Evolutionary conservation across 768 basidiomycete species (phyloP).

Genomic region (Tylopilus balloui): DNA sequence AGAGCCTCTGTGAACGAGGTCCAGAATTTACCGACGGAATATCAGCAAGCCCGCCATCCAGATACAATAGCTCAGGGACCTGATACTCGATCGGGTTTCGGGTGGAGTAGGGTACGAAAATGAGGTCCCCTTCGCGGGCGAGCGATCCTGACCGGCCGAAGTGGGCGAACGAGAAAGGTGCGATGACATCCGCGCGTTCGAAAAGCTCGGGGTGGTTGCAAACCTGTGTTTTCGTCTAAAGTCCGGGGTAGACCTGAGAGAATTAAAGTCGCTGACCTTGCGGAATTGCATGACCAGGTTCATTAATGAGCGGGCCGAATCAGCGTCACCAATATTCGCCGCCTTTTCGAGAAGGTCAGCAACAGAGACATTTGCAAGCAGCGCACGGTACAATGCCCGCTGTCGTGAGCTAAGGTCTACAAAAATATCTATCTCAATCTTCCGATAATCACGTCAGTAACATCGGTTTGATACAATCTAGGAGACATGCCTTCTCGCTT

Average conservation of each 20-base stretch:
- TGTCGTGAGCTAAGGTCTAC: constrained; percentile 94
- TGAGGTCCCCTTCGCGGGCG: constrained; percentile 82
- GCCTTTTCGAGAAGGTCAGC: constrained; percentile 93
- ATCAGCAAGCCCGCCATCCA: constrained; percentile 68
- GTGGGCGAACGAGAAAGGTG: constrained; percentile 84
- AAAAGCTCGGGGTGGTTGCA: constrained; percentile 99
- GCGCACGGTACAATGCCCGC: constrained; percentile 80
- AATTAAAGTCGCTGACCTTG: constrained; percentile 51
- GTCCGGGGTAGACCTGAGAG: constrained; percentile 1
- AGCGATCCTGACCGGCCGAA: constrained; percentile 80
- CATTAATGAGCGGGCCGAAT: constrained; percentile 93
- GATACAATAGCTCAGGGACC: constrained; percentile 73
- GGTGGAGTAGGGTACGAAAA: constrained; percentile 81
- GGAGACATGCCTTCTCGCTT: constrained; percentile 79
- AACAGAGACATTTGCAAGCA: constrained; percentile 91
- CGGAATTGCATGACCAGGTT: constrained; percentile 99
- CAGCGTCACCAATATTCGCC: constrained; percentile 83
- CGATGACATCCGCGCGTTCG: constrained; percentile 91
- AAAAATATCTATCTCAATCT: constrained; percentile 96
- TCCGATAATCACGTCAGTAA: constrained; percentile 71
- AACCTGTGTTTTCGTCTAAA: constrained; percentile 49
- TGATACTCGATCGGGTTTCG: constrained; percentile 78
- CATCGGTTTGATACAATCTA: constrained; percentile 53
- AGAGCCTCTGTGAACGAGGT: constrained; percentile 47
- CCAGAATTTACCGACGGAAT: constrained; percentile 55